Percentiles rank a stretch among this genome's conserved stretches.
Evolutionary conservation across 495 filamentous ascomycete genomes (phyloP).

Genomic region (Hyaloscypha finlandica): DNA sequence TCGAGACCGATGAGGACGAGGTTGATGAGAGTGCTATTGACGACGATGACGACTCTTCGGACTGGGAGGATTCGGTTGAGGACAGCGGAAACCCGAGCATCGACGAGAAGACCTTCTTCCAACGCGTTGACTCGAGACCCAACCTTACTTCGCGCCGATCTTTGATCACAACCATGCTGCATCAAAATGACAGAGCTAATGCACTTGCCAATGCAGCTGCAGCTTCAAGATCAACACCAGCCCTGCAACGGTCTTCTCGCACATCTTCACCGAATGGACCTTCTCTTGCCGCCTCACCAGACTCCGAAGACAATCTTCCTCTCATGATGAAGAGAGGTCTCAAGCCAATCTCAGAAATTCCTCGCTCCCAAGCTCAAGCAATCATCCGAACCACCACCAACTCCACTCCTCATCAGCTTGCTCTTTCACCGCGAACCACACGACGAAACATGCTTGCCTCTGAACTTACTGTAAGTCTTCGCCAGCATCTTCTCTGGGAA

Average conservation of each 20-base stretch:
- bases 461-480: slow-evolving; percentile 82
- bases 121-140: slow-evolving; percentile 84
- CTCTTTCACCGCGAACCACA: slow-evolving; percentile 86
- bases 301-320: slow-evolving; percentile 66
- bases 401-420: slow-evolving; percentile 61
- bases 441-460: slow-evolving; percentile 95
- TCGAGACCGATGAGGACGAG: slow-evolving; percentile 68
- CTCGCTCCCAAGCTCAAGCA: slow-evolving; percentile 69
- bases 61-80: slow-evolving; percentile 93
- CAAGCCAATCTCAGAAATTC: slow-evolving; percentile 64
- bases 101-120: slow-evolving; percentile 78
- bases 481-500: slow-evolving; percentile 80
- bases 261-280: slow-evolving; percentile 73
- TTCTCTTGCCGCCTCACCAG: slow-evolving; percentile 71
- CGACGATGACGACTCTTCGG: slow-evolving; percentile 82
- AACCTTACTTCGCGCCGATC: slow-evolving; percentile 86
- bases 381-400: slow-evolving; percentile 80
- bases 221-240: slow-evolving; percentile 79
- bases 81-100: slow-evolving; percentile 80
- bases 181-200: slow-evolving; percentile 66
- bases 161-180: slow-evolving; percentile 86
- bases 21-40: slow-evolving; percentile 83
- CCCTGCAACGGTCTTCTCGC: slow-evolving; percentile 76
- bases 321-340: slow-evolving; percentile 66
- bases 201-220: slow-evolving; percentile 55